Evolutionary conservation across 2,329 filamentous ascomycete species (phyloP).

Genomic region (Scopulariopsis brevicaulis): DNA sequence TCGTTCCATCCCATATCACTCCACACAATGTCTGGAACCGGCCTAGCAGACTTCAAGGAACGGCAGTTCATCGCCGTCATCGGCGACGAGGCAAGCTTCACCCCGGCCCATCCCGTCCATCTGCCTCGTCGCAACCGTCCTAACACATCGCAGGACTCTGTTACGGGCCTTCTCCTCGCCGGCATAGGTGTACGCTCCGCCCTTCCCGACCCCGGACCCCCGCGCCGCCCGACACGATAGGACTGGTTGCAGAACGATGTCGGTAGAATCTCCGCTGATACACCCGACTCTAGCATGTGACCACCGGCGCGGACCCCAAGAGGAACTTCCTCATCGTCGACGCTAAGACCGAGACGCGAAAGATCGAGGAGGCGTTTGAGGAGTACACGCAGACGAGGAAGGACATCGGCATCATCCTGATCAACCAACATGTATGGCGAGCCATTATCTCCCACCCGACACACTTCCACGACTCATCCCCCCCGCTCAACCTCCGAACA

Average conservation of each 20-base stretch:
- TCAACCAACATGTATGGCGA: conserved; percentile 81
- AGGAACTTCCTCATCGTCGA: conserved; percentile 99
- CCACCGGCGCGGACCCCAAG: conserved; percentile 73
- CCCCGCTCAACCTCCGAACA: not conserved
- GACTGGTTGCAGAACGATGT: not conserved
- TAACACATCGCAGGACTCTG: conserved; percentile 61
- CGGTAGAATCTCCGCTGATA: not conserved
- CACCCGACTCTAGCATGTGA: conserved; percentile 60
- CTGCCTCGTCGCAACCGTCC: conserved; percentile 6
- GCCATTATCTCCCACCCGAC: not conserved
- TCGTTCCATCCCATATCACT: conserved; percentile 1
- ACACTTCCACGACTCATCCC: not conserved
- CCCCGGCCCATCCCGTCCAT: not conserved
- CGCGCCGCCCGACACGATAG: not conserved
- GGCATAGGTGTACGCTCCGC: conserved; percentile 67
- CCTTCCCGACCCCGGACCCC: not conserved
- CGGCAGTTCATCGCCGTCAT: conserved; percentile 96
- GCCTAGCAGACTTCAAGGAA: conserved; percentile 58
- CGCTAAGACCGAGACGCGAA: conserved; percentile 74
- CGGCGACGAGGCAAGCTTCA: conserved; percentile 68
- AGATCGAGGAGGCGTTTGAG: conserved; percentile 86
- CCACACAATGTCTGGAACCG: conserved; percentile 28
- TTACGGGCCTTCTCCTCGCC: conserved; percentile 88
- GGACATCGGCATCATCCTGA: conserved; percentile 91
- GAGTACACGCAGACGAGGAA: conserved; percentile 82